These are phyloP conservation scores for Sugiyamaella americana DNA, from an alignment of 805 yeast species.

Conservation along the genomic window DNA sequence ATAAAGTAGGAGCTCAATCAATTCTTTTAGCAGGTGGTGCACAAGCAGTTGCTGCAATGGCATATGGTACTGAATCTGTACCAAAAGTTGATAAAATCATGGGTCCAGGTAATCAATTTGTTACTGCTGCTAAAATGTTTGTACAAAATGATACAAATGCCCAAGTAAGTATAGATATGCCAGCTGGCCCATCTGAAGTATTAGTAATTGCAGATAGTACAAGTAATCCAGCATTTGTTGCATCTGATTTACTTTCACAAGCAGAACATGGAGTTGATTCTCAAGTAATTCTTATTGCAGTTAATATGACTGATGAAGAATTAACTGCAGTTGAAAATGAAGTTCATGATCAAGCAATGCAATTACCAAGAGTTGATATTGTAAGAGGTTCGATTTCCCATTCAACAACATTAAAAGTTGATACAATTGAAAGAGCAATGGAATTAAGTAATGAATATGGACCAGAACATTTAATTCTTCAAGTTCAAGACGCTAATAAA, in stretches of 20 bases:
- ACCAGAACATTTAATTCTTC: constrained; percentile 95
- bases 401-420: constrained; percentile 72
- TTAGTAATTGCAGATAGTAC: constrained; percentile 81
- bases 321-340: constrained; percentile 71
- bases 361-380: constrained; percentile 86
- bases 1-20: constrained; percentile 84
- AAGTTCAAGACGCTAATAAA: constrained; percentile 68
- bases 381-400: constrained; percentile 89
- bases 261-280: constrained; percentile 99
- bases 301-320: constrained; percentile 55
- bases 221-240: constrained; percentile 94
- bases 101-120: constrained; percentile 99
- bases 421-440: constrained; percentile 71
- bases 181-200: constrained; percentile 99
- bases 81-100: constrained; percentile 93
- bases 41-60: constrained; percentile 98
- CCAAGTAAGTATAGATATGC: constrained; percentile 96
- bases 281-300: constrained; percentile 88
- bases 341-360: constrained; percentile 73
- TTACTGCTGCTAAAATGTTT: constrained; percentile 97
- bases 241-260: constrained; percentile 92
- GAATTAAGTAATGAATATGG: constrained; percentile 86
- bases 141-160: constrained; percentile 95
- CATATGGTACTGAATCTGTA: constrained; percentile 90
- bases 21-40: constrained; percentile 98